Evolutionary conservation across 106 monocot genomes (phyloP), one percentile per base, ranked within the genome.

Genomic region (Apostasia ramifera): DNA sequence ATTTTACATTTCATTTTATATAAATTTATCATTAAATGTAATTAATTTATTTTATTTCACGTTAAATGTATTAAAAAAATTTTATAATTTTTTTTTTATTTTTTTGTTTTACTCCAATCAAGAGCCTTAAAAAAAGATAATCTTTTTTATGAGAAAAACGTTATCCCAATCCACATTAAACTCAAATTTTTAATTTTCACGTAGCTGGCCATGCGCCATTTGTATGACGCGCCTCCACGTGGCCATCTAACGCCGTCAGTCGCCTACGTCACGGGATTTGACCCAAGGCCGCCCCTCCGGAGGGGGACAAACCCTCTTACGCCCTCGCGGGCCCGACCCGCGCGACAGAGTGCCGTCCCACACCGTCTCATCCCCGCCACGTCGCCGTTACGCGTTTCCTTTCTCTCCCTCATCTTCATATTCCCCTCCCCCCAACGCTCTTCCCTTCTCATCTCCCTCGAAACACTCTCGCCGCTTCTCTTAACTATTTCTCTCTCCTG

Each of bases 331-430:
- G 40, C 11, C 47, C 59, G 60, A 48, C 46, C 49, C n/a, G 5
- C 4, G 9, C 26, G 26, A 26, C 26, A 26, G 26, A 51, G 48
- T 59, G 61, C 71, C 76, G 76, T 76, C 37, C 40, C 61, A n/a
- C n/a, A 70, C 63, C 56, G 47, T 54, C 77, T 53, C 11, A 37
- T 43, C 14, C 10, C 64, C 57, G 75, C 75, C 75, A 75, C 75
- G 75, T 68, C 26, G 43, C 64, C 70, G 41, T 57, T 11, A 3
- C 10, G n/a, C 47, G 13, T 11, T 9, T 55, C 47, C 47, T 11
- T 26, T 48, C 47, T 49, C 43, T n/a, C 57, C 40, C 53, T 53
- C 46, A 26, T 26, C 26, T 26, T 26, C 26, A 26, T 45, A 40
- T 61, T n/a, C n/a, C 44, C 10, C 12, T 9, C 58, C 8, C 40